phyloP scores from a whole-genome alignment of 75 land plant genomes.

The Selaginella tamariscina region DNA sequence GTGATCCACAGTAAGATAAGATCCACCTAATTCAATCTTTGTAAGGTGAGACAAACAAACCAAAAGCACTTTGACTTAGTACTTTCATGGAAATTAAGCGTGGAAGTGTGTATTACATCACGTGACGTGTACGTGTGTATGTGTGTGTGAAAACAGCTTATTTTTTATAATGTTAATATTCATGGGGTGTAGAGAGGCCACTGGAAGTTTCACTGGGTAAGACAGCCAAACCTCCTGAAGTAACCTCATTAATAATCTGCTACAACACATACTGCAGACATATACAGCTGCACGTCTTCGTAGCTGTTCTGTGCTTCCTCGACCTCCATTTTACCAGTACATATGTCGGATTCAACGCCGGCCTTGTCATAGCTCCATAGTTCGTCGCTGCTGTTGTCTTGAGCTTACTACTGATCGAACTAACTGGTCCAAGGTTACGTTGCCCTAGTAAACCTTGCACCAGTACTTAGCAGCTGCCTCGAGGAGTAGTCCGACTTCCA shows the following conservation, averaged over 20 bases:
- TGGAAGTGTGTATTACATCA: too few species aligned
- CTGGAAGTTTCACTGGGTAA: not conserved
- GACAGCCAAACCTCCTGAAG: not conserved
- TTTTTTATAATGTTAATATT: too few species aligned
- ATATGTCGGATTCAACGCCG: not conserved
- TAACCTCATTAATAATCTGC: not conserved
- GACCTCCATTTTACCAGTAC: not conserved
- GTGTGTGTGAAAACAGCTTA: too few species aligned
- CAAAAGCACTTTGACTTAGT: too few species aligned
- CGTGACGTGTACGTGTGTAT: too few species aligned
- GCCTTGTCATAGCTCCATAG: not conserved
- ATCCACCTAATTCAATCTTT: too few species aligned
- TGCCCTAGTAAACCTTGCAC: conserved; percentile 1
- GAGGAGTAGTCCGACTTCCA: conserved; percentile 15
- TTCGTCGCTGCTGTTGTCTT: not conserved
- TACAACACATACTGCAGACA: not conserved
- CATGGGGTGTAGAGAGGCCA: too few species aligned
- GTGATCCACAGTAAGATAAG: too few species aligned
- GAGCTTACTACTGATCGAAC: not conserved
- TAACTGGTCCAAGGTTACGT: not conserved
- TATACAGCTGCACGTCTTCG: not conserved
- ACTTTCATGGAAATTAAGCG: too few species aligned
- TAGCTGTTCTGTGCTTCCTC: not conserved
- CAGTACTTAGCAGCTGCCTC: conserved; percentile 19
- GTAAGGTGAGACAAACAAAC: too few species aligned